Base-by-base conservation (phyloP, 805 yeast genomes). In the Cyberlindnera euphorbiae region DNA sequence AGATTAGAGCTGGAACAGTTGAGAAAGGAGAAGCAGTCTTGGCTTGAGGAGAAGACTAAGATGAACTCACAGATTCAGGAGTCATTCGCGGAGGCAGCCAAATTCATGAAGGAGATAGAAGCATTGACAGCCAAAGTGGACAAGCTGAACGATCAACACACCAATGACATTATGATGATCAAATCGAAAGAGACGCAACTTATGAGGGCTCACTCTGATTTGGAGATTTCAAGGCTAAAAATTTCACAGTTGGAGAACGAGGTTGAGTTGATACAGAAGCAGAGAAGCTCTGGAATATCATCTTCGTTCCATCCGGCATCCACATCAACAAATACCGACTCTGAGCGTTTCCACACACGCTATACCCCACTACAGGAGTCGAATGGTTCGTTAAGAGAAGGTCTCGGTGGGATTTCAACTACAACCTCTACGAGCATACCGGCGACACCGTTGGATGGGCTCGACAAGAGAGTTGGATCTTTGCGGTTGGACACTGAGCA, bases 181-280 rank as follows among this genome's bases (percentile, higher is more conserved):
- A 81, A 81, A 54, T 78, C 84, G 22, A 78, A 76, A 45, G 93
- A 84, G 32, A 75, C 85, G 0, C 87, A 80, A 52, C 56, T 84
- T 8, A 64, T 70, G 28, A 62, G 93, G 29, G 60, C 77, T 17
- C 71, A 64, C 28, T 71, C 77, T 31, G 93, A 85, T 49, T 56
- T 79, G 32, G 87, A 80, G 30, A 69, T 66, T 29, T 66, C 79
- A 4, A 73, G 70, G 35, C 55, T 68, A n/a, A 70, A 69, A 46
- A 66, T 75, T 10, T 53, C 66, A 22, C 77, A 75, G 39, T 56
- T 81, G 39, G 82, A 77, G 50, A 71, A 67, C 40, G 74, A 67
- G 35, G 49, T 64, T 32, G 64, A 62, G 44, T 32, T 61, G 17
- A 39, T 59, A 16, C 66, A 59, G 39, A 59, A 59, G 34, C 65